phyloP scores from a whole-genome alignment of 768 basidiomycete genomes.

The Russula lepida region DNA sequence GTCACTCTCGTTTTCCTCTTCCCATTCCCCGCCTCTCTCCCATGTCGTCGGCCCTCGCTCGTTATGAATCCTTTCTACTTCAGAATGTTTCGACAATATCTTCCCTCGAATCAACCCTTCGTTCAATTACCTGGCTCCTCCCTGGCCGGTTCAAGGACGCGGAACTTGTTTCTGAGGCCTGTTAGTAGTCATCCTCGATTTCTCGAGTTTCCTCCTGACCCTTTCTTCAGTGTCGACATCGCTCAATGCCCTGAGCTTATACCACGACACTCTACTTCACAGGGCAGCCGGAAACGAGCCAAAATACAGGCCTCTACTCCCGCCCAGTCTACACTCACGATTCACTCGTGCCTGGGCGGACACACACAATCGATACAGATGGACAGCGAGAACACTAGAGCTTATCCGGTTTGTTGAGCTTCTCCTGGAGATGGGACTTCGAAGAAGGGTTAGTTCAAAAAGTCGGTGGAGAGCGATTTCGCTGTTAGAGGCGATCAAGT shows the following conservation, averaged over 20 bases:
- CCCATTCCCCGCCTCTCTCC: slow-evolving; percentile 11
- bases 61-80: slow-evolving; percentile 77
- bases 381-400: slow-evolving; percentile 67
- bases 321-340: slow-evolving; percentile 70
- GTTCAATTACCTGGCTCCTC: slow-evolving; percentile 90
- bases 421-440: slow-evolving; percentile 81
- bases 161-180: slow-evolving; percentile 87
- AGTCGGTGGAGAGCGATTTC: slow-evolving; percentile 71
- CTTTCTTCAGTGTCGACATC: slow-evolving; percentile 64
- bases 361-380: slow-evolving; percentile 61
- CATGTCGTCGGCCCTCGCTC: slow-evolving; percentile 58
- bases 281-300: slow-evolving; percentile 55
- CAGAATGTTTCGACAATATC: slow-evolving; percentile 81
- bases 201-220: slow-evolving; percentile 7
- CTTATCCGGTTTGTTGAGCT: slow-evolving; percentile 76
- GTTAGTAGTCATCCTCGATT: slow-evolving; percentile 44
- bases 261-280: slow-evolving; percentile 88
- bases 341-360: slow-evolving; percentile 86
- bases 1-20: not conserved
- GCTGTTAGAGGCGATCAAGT: slow-evolving; percentile 81
- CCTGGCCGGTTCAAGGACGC: slow-evolving; percentile 97
- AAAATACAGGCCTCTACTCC: slow-evolving; percentile 67
- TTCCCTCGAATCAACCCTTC: slow-evolving; percentile 78
- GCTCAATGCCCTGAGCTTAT: slow-evolving; percentile 82
- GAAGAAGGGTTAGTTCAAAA: slow-evolving; percentile 56